Percentiles rank a stretch among this genome's conserved stretches.
These are phyloP conservation scores for Fraxinus ornus DNA, from an alignment of 305 asterid species.

Conservation along the genomic window DNA sequence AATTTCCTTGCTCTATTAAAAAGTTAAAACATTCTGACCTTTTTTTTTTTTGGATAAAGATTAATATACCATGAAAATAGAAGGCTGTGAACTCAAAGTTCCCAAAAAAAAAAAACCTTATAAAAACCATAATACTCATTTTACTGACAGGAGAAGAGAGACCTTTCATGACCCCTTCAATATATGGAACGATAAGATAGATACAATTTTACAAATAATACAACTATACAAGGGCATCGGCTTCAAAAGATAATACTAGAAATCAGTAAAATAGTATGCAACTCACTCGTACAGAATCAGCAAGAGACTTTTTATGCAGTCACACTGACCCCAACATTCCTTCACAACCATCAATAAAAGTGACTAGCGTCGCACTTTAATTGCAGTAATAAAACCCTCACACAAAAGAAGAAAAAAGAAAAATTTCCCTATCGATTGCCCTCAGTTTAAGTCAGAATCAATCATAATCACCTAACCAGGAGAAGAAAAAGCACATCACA, in stretches of 20 bases:
- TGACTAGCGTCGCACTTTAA: neutral
- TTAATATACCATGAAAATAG: neutral
- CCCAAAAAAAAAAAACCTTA: too few species aligned
- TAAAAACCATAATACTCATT: neutral
- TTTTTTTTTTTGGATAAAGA: neutral
- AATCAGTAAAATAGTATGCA: neutral
- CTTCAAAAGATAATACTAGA: neutral
- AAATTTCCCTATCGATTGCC: neutral
- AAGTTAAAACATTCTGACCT: neutral
- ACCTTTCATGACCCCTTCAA: neutral
- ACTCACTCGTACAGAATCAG: neutral
- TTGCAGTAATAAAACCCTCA: neutral
- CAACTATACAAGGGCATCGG: neutral
- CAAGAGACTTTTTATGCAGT: neutral
- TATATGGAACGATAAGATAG: neutral
- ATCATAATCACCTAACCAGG: neutral
- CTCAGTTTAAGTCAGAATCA: neutral
- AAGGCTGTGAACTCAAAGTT: neutral
- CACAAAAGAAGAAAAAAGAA: neutral
- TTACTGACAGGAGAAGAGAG: neutral
- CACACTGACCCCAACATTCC: neutral
- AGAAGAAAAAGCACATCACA: neutral
- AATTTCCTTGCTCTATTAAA: neutral
- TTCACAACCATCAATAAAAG: neutral
- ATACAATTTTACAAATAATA: neutral